Evolutionary conservation across 352 stramenopile species (phyloP).

Genomic region (Pythium oligandrum): DNA sequence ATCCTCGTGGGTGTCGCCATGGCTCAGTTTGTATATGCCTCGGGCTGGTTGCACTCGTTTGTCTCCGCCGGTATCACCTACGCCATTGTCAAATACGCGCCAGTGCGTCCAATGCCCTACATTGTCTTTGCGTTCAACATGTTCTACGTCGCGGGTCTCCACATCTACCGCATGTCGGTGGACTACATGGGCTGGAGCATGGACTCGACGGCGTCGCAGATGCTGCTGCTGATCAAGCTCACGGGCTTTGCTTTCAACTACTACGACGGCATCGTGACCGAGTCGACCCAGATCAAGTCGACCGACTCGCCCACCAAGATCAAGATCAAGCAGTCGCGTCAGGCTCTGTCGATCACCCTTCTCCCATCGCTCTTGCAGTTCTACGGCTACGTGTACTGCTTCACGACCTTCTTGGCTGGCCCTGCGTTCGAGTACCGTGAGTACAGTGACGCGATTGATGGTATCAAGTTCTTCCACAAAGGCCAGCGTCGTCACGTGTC

Average conservation of each 20-base stretch:
- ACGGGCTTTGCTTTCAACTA: slow-evolving; percentile 98
- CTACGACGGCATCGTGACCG: slow-evolving; percentile 88
- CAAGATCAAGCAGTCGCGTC: slow-evolving; percentile 21
- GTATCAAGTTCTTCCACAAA: slow-evolving; percentile 49
- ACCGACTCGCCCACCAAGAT: slow-evolving; percentile 12
- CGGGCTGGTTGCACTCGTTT: slow-evolving; percentile 94
- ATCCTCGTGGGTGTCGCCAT: slow-evolving; percentile 90
- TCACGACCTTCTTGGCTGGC: slow-evolving; percentile 93
- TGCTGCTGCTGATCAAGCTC: slow-evolving; percentile 96
- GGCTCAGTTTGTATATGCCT: slow-evolving; percentile 92
- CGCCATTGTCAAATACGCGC: slow-evolving; percentile 69
- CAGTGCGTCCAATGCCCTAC: slow-evolving; percentile 49
- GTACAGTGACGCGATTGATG: slow-evolving; percentile 82
- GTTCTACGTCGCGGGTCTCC: slow-evolving; percentile 87
- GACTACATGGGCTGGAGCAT: slow-evolving; percentile 93
- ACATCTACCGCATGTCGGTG: slow-evolving; percentile 95
- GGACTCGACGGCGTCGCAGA: slow-evolving; percentile 86
- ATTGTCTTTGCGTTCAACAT: slow-evolving; percentile 95
- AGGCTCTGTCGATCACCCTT: slow-evolving; percentile 66
- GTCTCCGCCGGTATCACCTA: slow-evolving; percentile 90
- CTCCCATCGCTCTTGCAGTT: slow-evolving; percentile 92
- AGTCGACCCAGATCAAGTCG: slow-evolving; percentile 35
- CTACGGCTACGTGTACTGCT: slow-evolving; percentile 96
- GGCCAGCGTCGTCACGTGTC: slow-evolving; percentile 40
- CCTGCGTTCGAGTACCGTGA: slow-evolving; percentile 94